Evolutionary conservation across 345 rosid genomes (phyloP).

Genomic region (Carallia pectinifolia): DNA sequence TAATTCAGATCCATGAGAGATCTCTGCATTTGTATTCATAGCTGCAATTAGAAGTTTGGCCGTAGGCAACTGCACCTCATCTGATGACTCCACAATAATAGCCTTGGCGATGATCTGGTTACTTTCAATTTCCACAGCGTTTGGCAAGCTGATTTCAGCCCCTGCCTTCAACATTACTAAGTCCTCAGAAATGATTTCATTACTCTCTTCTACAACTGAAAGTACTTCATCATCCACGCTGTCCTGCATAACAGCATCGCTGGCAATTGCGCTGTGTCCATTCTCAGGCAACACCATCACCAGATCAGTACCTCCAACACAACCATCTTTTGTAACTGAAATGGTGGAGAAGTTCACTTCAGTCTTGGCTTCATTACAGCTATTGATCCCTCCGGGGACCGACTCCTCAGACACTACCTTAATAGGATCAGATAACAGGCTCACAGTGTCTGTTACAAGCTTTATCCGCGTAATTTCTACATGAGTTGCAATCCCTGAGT

Average conservation of each 20-base stretch:
- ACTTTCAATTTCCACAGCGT: slow-evolving; percentile 40
- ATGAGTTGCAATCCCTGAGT: slow-evolving; percentile 23
- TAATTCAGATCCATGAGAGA: slow-evolving; percentile 33
- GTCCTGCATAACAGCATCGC: slow-evolving; percentile 44
- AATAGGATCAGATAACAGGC: slow-evolving; percentile 22
- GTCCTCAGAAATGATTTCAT: slow-evolving; percentile 47
- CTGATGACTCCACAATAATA: slow-evolving; percentile 56
- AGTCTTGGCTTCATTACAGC: background rate
- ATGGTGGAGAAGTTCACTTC: slow-evolving; percentile 5
- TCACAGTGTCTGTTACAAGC: slow-evolving; percentile 22
- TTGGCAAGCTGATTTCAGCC: slow-evolving; percentile 52
- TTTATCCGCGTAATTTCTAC: slow-evolving; percentile 24
- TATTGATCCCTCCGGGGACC: background rate
- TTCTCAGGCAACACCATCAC: slow-evolving; percentile 9
- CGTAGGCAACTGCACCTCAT: slow-evolving; percentile 56
- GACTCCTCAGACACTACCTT: slow-evolving; percentile 8
- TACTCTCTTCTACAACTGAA: slow-evolving; percentile 49
- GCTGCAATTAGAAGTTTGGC: slow-evolving; percentile 59
- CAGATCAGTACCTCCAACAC: slow-evolving; percentile 5
- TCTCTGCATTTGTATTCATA: slow-evolving; percentile 43
- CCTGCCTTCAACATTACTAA: slow-evolving; percentile 52
- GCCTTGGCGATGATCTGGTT: slow-evolving; percentile 58
- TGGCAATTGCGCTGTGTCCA: slow-evolving; percentile 16
- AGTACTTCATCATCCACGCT: slow-evolving; percentile 55
- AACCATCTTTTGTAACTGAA: slow-evolving; percentile 3